Base-by-base conservation (phyloP, 2,329 filamentous ascomycete genomes). In the Pleomassaria siparia region DNA sequence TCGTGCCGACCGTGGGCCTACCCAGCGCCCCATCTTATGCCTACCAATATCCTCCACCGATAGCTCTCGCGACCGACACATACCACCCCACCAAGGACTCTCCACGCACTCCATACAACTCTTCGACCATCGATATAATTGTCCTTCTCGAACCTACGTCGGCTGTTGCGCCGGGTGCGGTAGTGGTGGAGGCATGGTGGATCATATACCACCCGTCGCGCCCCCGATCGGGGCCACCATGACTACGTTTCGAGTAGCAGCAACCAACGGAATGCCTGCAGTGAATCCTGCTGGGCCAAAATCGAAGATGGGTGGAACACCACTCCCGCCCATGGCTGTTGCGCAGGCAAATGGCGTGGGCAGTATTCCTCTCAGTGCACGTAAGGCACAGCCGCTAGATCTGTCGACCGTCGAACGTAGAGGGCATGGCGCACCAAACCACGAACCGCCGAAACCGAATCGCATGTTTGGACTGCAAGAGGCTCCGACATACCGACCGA, bases 331-430 rank as follows among this genome's bases (percentile, higher is more conserved):
- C 18, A 47, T 51, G 25, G 67, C 56, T 44, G 61, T 59, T 32
- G 68, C 69, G 37, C 72, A 69, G 30, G 62, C 67, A n/a, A 73
- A 66, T 48, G 73, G 68, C 50, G 65, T 65, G 40, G 65, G 61
- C 42, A 79, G 81, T 26, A 70, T 71, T 50, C 84, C 84, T 42
- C 74, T 86, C 64, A 86, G 83, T 72, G 82, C 82, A 63, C 80
- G 84, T 57, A 78, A 82, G 60, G 82, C 84, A 32, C 76, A 79
- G 49, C 83, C 90, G 39, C 77, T 99, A 51, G 91, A 97, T 63
- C 76, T 97, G 59, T 84, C 84, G 42, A 95, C 90, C 1, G 94
- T 99, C 51, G 94, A 97, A 76, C 87, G 92, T 64, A 86, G 91
- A 71, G 91, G 90, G 43, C 88, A 94, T 60, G 83, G 89, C 20